Percentiles rank a stretch among this genome's conserved stretches.
phyloP scores from a whole-genome alignment of 2,329 filamentous ascomycete genomes.

The Fusarium irregulare region DNA sequence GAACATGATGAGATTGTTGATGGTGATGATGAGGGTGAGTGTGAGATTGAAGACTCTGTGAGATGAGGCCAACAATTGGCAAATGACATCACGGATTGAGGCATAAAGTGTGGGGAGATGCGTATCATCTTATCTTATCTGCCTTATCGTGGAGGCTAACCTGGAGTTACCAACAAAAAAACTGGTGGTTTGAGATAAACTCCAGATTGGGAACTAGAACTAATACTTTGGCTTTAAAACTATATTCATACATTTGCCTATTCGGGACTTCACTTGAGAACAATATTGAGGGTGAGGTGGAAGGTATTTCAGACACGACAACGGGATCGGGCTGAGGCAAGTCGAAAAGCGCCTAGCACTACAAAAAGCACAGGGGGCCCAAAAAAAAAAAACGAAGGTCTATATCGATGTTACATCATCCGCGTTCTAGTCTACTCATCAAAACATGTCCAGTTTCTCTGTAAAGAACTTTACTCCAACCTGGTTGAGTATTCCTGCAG shows the following conservation, averaged over 20 bases:
- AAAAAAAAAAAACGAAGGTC: too few species aligned
- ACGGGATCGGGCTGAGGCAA: too few species aligned
- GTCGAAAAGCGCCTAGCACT: too few species aligned
- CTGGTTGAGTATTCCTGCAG: neutral
- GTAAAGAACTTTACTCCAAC: fast-evolving
- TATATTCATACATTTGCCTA: too few species aligned
- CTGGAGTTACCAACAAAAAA: neutral
- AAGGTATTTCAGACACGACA: too few species aligned
- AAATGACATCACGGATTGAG: conserved; percentile 22
- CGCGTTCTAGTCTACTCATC: too few species aligned
- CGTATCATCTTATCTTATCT: conserved; percentile 24
- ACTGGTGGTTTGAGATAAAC: neutral
- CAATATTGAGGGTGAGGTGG: too few species aligned
- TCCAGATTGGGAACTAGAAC: too few species aligned
- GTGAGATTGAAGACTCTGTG: neutral
- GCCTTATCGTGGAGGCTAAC: neutral
- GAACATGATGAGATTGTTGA: conserved; percentile 25
- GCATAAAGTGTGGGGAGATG: neutral
- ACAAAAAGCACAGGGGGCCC: too few species aligned
- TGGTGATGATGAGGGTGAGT: neutral
- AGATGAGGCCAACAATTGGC: neutral
- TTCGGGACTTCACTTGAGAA: too few species aligned
- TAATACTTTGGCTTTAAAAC: too few species aligned
- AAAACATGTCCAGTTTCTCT: neutral
- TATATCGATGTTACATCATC: too few species aligned